Conservation (phyloP, 2,329 filamentous ascomycete species). For the Colletotrichum orbiculare region DNA sequence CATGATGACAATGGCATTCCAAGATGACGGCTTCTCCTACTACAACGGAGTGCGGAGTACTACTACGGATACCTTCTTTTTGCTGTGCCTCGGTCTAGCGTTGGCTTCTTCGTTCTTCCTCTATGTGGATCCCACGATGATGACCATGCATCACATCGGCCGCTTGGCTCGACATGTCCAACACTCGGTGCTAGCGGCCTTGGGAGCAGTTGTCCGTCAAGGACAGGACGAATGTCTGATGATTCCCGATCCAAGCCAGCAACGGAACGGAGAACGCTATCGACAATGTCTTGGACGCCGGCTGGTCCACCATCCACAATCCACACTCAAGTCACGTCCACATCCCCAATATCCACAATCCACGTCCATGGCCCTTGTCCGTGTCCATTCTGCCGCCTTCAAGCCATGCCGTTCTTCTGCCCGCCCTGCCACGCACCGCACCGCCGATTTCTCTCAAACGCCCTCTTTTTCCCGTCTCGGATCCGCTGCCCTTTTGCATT, state of each 20-base stretch:
- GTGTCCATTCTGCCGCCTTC: background rate
- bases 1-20: slow-evolving; percentile 14
- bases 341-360: background rate
- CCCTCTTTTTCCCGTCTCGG: slow-evolving; percentile 14
- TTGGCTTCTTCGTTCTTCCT: too few relatives aligned
- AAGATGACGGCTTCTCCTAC: background rate
- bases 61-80: too few relatives aligned
- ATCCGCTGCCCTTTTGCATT: slow-evolving; percentile 36
- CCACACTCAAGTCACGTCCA: background rate
- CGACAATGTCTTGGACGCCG: too few relatives aligned
- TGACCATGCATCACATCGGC: background rate
- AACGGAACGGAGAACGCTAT: slow-evolving; percentile 4
- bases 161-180: background rate
- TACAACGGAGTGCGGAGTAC: too few relatives aligned
- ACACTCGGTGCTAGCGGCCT: background rate
- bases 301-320: too few relatives aligned
- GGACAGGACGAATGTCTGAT: background rate
- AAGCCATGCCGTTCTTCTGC: slow-evolving; percentile 8
- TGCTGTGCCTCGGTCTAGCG: too few relatives aligned
- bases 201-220: background rate
- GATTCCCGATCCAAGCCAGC: slow-evolving; percentile 18
- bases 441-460: slow-evolving; percentile 23
- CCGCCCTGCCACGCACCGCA: background rate
- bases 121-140: too few relatives aligned
- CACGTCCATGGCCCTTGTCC: background rate